Evolutionary conservation across 495 filamentous ascomycete genomes (phyloP), one percentile per base, ranked within the genome.

Genomic region (Aspergillus coremiiformis): DNA sequence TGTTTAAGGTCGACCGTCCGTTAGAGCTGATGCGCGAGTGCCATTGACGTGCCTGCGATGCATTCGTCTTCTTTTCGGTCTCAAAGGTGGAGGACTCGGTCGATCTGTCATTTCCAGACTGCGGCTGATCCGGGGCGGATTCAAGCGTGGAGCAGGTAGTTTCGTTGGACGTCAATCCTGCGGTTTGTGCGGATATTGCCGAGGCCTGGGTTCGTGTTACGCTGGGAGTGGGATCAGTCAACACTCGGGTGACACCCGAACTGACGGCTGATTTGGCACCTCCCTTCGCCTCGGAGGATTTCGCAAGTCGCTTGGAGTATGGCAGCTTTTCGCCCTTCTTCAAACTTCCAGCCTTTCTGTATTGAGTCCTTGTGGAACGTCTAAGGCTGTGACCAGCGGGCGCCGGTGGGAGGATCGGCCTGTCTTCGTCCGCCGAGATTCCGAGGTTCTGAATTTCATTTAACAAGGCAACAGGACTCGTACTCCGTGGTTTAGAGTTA

Each of bases 321-420:
- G 86, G 83, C 5, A 80, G 77, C 46, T 84, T 77, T 58, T 92
- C 87, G 39, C 86, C 86, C 62, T 86, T 90, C 53, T 82, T 82
- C 45, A 90, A 66, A 71, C 90, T 96, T 11, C 91, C 93, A n/a
- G 61, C 57, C 47, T 87, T 86, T 60, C 89, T 77, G 61, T 98
- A 98, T 24, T 89, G 90, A 14, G 93, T 99, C 32, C 89, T 80
- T 14, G 90, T 99, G 32, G 94, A 95, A 49, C 93, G 79, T 55
- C 90, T 80, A 46, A 99, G 77, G 15, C 89, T 86, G 61, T 84
- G 82, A 4, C 88, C 86, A 8, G 82, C 86, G 20, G 85, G 84
- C 21, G 74, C 67, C 58, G 81, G 76, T 1, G 88, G 84, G 49
- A 97, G 70, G 54, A 97, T 96, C 5, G 92, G 92, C 70, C 86